These are phyloP conservation scores for Pseudogymnoascus sp. DNA, from an alignment of 2,329 filamentous ascomycete species.

Conservation along the genomic window DNA sequence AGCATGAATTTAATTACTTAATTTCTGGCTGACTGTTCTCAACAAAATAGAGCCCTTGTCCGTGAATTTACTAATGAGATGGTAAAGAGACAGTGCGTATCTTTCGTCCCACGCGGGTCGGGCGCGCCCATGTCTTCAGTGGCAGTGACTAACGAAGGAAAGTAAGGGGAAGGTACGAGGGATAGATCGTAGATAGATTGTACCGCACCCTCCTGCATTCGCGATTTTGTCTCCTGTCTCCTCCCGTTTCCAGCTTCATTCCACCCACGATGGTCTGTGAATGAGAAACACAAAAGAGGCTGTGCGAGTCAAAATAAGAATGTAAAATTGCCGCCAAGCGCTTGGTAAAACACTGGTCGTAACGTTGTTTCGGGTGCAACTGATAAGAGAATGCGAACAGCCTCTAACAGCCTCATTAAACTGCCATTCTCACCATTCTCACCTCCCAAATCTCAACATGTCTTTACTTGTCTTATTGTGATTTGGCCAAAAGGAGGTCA, in stretches of 20 bases:
- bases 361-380: not conserved
- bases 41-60: not conserved
- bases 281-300: constrained; percentile 1
- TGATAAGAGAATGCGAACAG: not conserved
- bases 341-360: not conserved
- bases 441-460: not conserved
- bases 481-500: not conserved
- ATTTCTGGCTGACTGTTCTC: not conserved
- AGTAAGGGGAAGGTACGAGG: not conserved
- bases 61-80: not conserved
- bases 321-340: constrained; percentile 3
- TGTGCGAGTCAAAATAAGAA: not conserved
- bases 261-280: not conserved
- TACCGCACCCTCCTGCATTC: not conserved
- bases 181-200: not conserved
- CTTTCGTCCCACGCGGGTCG: not conserved
- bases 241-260: constrained; percentile 1
- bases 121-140: not conserved
- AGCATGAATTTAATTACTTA: not conserved
- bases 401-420: not conserved
- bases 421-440: not conserved
- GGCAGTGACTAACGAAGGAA: not conserved
- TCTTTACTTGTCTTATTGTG: not conserved
- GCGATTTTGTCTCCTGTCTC: not conserved
- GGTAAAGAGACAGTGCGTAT: not conserved